phyloP scores from a whole-genome alignment of 441 rosid species.

The Rhodomyrtus psidioides region DNA sequence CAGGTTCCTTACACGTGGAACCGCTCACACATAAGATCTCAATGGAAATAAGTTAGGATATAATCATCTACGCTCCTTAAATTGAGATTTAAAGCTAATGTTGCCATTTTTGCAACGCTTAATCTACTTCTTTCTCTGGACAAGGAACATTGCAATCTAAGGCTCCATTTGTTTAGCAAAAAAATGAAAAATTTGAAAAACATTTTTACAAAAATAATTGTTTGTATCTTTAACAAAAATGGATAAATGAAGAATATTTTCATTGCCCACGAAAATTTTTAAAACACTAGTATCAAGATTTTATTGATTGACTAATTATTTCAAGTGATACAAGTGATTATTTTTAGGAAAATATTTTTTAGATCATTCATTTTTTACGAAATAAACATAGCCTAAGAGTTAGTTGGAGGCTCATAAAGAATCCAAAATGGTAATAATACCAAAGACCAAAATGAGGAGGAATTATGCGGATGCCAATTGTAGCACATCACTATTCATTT shows the following conservation, averaged over 20 bases:
- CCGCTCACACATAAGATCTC: neutral
- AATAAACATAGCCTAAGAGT: no score
- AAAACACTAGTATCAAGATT: fast-evolving
- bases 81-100: neutral
- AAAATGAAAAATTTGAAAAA: no score
- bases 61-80: neutral
- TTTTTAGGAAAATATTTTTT: no score
- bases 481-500: neutral
- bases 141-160: neutral
- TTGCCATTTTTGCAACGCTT: neutral
- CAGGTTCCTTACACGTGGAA: no score
- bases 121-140: neutral
- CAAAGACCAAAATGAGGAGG: neutral
- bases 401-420: neutral
- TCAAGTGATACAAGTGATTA: no score
- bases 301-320: no score
- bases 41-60: neutral
- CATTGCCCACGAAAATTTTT: no score
- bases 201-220: no score
- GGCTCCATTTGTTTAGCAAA: no score
- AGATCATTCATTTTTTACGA: no score
- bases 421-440: neutral
- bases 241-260: no score
- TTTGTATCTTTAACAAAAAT: no score
- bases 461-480: neutral